Percentiles rank a stretch among this genome's conserved stretches.
These are phyloP conservation scores for Neospermospora avenae DNA, from an alignment of 2,329 filamentous ascomycete species.

Conservation along the genomic window DNA sequence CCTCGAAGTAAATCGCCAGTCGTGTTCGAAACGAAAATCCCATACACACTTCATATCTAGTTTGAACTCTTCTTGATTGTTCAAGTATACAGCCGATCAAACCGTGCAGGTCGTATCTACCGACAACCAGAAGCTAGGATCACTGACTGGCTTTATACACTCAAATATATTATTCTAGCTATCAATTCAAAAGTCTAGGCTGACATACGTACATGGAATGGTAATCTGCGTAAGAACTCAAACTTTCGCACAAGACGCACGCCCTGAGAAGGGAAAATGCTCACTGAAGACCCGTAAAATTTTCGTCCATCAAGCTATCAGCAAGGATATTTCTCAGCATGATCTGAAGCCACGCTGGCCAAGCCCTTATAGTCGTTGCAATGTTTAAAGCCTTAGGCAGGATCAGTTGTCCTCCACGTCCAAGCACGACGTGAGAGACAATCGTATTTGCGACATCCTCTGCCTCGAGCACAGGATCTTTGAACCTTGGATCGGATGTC, in stretches of 20 bases:
- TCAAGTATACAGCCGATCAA: neutral
- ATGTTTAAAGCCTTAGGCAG: constrained; percentile 40
- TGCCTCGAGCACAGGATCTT: constrained; percentile 50
- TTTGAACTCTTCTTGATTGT: neutral
- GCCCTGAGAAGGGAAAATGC: neutral
- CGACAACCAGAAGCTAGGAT: neutral
- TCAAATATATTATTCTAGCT: neutral
- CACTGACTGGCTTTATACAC: neutral
- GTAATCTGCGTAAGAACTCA: neutral
- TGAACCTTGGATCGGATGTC: constrained; percentile 45
- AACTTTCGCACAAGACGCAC: neutral
- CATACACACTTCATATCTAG: neutral
- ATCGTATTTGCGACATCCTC: constrained; percentile 61
- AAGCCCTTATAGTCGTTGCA: constrained; percentile 24
- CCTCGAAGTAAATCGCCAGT: neutral
- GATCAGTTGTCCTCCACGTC: constrained; percentile 49
- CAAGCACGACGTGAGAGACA: constrained; percentile 55
- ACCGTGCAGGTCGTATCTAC: neutral
- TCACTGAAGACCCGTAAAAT: constrained; percentile 1
- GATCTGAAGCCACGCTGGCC: constrained; percentile 30
- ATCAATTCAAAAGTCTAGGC: neutral
- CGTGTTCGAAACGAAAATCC: neutral
- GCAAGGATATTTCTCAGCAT: constrained; percentile 23
- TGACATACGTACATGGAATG: neutral
- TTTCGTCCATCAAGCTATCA: neutral